These are phyloP conservation scores for Colletotrichum sp. DNA, from an alignment of 2,329 filamentous ascomycete species.

Conservation along the genomic window DNA sequence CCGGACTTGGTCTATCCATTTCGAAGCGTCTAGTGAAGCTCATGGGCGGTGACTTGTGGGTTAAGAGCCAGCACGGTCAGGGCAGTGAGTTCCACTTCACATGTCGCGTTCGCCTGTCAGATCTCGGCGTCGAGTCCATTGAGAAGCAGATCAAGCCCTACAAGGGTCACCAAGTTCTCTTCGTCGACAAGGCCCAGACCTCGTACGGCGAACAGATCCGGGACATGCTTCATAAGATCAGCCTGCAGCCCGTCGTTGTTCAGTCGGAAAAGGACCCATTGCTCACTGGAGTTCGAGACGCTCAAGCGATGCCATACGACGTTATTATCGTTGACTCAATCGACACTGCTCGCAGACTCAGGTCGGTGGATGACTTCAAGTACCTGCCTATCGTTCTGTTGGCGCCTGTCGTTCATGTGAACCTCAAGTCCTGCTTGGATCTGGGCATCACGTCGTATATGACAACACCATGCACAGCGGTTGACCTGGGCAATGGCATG, in stretches of 20 bases:
- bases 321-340: constrained; percentile 96
- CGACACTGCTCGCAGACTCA: constrained; percentile 83
- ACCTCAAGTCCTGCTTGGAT: constrained; percentile 90
- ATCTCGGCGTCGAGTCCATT: constrained; percentile 78
- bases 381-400: constrained; percentile 95
- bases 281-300: constrained; percentile 57
- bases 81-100: constrained; percentile 98
- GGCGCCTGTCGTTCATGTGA: constrained; percentile 88
- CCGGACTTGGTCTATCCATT: constrained; percentile 91
- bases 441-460: constrained; percentile 98
- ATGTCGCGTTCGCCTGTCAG: constrained; percentile 85
- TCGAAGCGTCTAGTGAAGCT: constrained; percentile 93
- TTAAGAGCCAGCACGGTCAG: constrained; percentile 88
- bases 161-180: constrained; percentile 88
- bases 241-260: constrained; percentile 84
- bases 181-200: constrained; percentile 90
- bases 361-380: constrained; percentile 93
- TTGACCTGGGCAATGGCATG: constrained; percentile 95
- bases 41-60: constrained; percentile 97
- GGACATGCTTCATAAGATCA: constrained; percentile 78
- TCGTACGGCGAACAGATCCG: constrained; percentile 78
- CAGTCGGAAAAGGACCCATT: constrained; percentile 73
- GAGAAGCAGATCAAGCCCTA: constrained; percentile 89
- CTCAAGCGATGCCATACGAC: constrained; percentile 77
- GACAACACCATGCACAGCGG: constrained; percentile 93